Base-by-base conservation (phyloP, 2,329 filamentous ascomycete species). In the Hymenoscyphus fraxineus region DNA sequence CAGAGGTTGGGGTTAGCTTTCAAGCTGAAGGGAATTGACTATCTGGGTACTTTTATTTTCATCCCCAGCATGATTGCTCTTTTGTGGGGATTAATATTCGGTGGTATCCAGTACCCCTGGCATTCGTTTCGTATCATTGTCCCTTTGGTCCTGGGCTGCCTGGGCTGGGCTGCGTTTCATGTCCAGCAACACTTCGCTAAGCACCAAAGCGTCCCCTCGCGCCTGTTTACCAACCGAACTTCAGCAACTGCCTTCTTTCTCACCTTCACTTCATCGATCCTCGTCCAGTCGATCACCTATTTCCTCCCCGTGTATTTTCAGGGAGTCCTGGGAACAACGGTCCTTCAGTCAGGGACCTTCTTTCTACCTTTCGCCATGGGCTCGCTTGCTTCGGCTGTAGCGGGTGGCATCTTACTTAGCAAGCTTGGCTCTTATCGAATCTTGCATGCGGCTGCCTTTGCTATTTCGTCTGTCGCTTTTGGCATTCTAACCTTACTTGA, bases 261-360 rank as follows among this genome's bases (percentile, higher is more conserved):
- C 15, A 58, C 55, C 5, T 58, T 58, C 55, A 31, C 31, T 3
- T 38, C 22, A 1, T 32, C 55, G 7, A 58, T 58, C 55, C 22
- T 58, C 16, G 22, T 38, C 12, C 32, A 58, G 6, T 31, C 27
- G 3, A 7, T 32, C 10, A 27, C 32, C 2, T 58, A 58, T 58
- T 58, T 58, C 31, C 12, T 58, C n/a, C 55, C 55, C n/a, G n/a
- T 58, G 9, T 58, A 58, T 27, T 59, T 41, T 32, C 58, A 59
- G n/a, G 22, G 27, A 2, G 38, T n/a, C 12, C 58, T n/a, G 12
- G 32, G 32, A 19, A 41, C 38, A 15, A 40, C 58, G 7, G 19
- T 41, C 9, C 38, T 41, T 39, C 58, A 31, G 9, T 59, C 58
- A n/a, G 35, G 58, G 6, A 39, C 38, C 12, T 16, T 39, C 35